phyloP scores from a whole-genome alignment of 2,329 filamentous ascomycete genomes.

The Calonectria ilicicola region DNA sequence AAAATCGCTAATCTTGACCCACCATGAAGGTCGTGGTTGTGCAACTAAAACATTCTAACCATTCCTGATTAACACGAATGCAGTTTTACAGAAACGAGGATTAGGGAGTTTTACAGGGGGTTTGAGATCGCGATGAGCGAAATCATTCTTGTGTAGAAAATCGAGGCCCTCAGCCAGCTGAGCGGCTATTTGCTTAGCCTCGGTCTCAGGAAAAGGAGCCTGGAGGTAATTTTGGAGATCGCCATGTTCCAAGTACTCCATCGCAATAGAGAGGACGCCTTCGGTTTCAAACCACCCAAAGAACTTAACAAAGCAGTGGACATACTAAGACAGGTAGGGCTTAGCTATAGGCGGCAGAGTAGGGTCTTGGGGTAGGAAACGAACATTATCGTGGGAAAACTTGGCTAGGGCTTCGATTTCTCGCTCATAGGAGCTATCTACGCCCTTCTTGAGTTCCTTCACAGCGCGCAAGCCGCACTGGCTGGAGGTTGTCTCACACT shows the following conservation, averaged over 20 bases:
- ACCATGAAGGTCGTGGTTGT: neutral
- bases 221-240: neutral
- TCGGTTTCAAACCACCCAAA: neutral
- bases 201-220: neutral
- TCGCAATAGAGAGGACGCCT: neutral
- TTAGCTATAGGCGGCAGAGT: too few relatives aligned
- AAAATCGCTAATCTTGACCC: neutral
- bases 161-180: neutral
- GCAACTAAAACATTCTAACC: neutral
- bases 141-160: neutral
- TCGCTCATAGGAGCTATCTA: neutral
- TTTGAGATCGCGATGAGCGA: neutral
- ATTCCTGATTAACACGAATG: neutral
- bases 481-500: neutral
- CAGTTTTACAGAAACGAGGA: too few relatives aligned
- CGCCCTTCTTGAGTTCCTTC: constrained; percentile 1
- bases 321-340: neutral
- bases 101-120: neutral
- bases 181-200: neutral
- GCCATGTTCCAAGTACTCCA: neutral
- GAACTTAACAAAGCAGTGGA: neutral
- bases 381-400: neutral
- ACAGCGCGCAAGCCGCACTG: neutral
- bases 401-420: constrained; percentile 6
- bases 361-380: too few relatives aligned